Percentiles rank a stretch among this genome's conserved stretches.
Evolutionary conservation across 352 stramenopile species (phyloP).

Genomic region (Globisporangium viniferum): DNA sequence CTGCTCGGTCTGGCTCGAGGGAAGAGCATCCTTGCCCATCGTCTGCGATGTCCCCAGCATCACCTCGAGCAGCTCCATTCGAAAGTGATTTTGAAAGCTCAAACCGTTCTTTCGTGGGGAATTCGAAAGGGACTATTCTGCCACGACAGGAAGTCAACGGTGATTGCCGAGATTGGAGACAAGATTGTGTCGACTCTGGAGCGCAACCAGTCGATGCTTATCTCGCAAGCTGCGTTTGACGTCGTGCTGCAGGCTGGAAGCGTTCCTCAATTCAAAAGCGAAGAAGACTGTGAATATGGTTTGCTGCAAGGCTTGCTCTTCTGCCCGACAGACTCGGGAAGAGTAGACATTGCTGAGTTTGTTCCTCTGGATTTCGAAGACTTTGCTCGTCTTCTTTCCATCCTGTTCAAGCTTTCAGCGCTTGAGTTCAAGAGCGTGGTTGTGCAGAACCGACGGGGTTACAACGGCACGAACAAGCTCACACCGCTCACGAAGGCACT

Average conservation of each 20-base stretch:
- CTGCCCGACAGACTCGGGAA: slow-evolving; percentile 30
- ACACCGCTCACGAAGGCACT: slow-evolving; percentile 39
- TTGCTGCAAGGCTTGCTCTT: slow-evolving; percentile 30
- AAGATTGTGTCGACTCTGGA: slow-evolving; percentile 4
- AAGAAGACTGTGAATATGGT: slow-evolving; percentile 29
- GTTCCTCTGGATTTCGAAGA: slow-evolving; percentile 25
- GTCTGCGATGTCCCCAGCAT: not conserved
- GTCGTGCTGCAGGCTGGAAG: slow-evolving; percentile 16
- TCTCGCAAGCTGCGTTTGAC: not conserved
- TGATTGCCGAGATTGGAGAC: slow-evolving; percentile 11
- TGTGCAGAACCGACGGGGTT: not conserved
- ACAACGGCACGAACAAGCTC: not conserved
- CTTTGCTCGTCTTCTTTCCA: slow-evolving; percentile 31
- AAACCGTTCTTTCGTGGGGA: slow-evolving; percentile 39
- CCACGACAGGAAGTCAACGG: slow-evolving; percentile 7
- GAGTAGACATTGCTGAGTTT: slow-evolving; percentile 37
- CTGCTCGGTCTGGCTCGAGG: slow-evolving; percentile 16
- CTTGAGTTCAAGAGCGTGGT: slow-evolving; percentile 24
- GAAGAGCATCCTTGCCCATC: slow-evolving; percentile 4
- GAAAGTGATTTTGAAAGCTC: slow-evolving; percentile 26
- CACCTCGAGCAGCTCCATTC: slow-evolving; percentile 10
- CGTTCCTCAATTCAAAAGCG: slow-evolving; percentile 18
- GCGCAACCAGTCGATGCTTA: not conserved
- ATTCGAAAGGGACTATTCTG: slow-evolving; percentile 40
- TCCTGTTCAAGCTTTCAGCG: slow-evolving; percentile 31